Percentiles rank a stretch among this genome's conserved stretches.
Conservation (phyloP, 164 flowering plant genomes). For the Brasenia schreberi region DNA sequence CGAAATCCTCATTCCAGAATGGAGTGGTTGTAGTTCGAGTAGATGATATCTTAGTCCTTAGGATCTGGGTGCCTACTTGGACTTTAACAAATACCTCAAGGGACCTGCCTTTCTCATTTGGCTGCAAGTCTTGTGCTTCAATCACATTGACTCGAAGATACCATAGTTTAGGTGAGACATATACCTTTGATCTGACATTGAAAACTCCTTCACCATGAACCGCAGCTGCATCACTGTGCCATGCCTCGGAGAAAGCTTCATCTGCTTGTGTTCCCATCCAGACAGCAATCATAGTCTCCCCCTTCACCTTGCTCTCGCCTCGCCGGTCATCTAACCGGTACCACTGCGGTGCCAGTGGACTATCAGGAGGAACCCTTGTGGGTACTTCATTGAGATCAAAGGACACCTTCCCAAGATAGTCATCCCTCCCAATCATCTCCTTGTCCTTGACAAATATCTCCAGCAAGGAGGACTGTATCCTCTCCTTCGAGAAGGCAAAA, state of each 20-base stretch:
- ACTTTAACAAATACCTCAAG: conserved; percentile 68
- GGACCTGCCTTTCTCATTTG: conserved; percentile 37
- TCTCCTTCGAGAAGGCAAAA: conserved; percentile 22
- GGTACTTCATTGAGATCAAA: conserved; percentile 76
- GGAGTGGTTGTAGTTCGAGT: conserved; percentile 12
- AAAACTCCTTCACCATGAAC: conserved; percentile 69
- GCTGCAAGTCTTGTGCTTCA: conserved; percentile 45
- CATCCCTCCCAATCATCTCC: conserved; percentile 51
- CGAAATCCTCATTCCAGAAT: conserved; percentile 67
- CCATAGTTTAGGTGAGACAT: conserved; percentile 84
- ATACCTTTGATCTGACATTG: conserved; percentile 72
- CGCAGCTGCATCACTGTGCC: conserved; percentile 77
- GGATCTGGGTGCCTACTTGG: conserved; percentile 74
- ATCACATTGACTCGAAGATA: conserved; percentile 50
- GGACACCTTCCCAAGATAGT: conserved; percentile 49
- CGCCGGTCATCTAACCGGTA: conserved; percentile 51
- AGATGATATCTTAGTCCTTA: conserved; percentile 32
- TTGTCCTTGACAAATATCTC: conserved; percentile 18
- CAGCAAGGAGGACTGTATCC: conserved; percentile 14
- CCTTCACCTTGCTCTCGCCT: conserved; percentile 47
- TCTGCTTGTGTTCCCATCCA: conserved; percentile 71
- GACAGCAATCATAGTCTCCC: conserved; percentile 77
- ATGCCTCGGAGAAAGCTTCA: conserved; percentile 35
- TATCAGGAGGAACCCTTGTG: conserved; percentile 81
- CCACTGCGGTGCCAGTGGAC: conserved; percentile 93